Percentiles rank a stretch among this genome's conserved stretches.
phyloP scores from a whole-genome alignment of 2,329 filamentous ascomycete species.

The Clonostachys rosea region DNA sequence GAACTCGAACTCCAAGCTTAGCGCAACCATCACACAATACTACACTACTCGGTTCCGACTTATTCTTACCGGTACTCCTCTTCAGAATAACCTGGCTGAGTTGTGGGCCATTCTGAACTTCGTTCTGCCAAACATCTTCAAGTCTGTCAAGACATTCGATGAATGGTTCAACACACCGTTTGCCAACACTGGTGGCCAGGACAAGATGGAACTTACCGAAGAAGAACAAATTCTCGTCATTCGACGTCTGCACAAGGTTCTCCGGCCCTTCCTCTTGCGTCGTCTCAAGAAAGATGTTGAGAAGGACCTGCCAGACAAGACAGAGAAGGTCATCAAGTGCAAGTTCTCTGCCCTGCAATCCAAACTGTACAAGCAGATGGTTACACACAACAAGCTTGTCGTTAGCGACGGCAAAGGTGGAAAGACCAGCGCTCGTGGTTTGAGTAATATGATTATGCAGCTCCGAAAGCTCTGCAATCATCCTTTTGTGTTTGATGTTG shows the following conservation, averaged over 20 bases:
- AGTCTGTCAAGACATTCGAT: slow-evolving; percentile 97
- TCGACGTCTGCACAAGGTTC: slow-evolving; percentile 94
- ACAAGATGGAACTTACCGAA: slow-evolving; percentile 99
- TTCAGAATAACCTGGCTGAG: slow-evolving; percentile 95
- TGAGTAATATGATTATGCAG: slow-evolving; percentile 99
- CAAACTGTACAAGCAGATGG: slow-evolving; percentile 95
- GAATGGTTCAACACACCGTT: slow-evolving; percentile 99
- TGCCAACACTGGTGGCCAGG: slow-evolving; percentile 94
- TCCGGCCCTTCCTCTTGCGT: slow-evolving; percentile 93
- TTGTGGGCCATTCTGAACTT: slow-evolving; percentile 99
- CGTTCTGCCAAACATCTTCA: slow-evolving; percentile 97
- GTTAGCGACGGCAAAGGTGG: slow-evolving; percentile 94
- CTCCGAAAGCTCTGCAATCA: slow-evolving; percentile 98
- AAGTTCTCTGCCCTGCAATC: slow-evolving; percentile 93
- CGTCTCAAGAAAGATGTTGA: slow-evolving; percentile 99
- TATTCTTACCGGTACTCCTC: slow-evolving; percentile 92
- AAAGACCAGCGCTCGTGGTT: slow-evolving; percentile 86
- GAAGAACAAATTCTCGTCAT: slow-evolving; percentile 99
- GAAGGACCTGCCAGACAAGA: slow-evolving; percentile 97
- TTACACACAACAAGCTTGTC: slow-evolving; percentile 89
- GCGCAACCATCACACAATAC: slow-evolving; percentile 89
- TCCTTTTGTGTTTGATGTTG: slow-evolving; percentile 96
- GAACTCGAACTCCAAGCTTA: slow-evolving; percentile 94
- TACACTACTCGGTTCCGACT: slow-evolving; percentile 93
- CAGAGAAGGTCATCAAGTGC: slow-evolving; percentile 98